These are phyloP conservation scores for Amanita pallidorosea DNA, from an alignment of 768 basidiomycete genomes.

Conservation along the genomic window DNA sequence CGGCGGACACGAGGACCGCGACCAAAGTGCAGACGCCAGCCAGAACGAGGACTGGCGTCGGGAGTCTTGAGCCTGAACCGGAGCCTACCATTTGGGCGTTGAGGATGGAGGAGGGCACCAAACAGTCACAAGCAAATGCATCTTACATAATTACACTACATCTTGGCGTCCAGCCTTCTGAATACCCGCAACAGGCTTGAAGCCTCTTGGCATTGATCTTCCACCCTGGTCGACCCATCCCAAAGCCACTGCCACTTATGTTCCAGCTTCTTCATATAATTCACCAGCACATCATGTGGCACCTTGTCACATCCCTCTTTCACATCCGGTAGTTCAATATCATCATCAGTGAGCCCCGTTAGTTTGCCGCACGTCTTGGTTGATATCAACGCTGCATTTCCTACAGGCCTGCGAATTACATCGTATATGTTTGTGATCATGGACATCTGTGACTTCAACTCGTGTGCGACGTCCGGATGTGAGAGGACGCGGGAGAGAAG, in stretches of 20 bases:
- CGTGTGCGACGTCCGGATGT: constrained; percentile 24
- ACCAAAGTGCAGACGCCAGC: constrained; percentile 55
- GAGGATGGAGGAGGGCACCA: neutral
- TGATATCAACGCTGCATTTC: constrained; percentile 24
- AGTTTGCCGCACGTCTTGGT: constrained; percentile 32
- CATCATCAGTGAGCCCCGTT: constrained; percentile 25
- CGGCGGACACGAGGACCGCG: constrained; percentile 62
- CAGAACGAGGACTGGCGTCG: constrained; percentile 43
- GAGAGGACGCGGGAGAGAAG: constrained; percentile 33
- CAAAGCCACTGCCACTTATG: constrained; percentile 51
- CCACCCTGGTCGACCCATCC: constrained; percentile 29
- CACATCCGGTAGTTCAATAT: constrained; percentile 18
- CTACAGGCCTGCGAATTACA: constrained; percentile 34
- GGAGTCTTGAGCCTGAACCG: constrained; percentile 52
- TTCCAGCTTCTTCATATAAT: constrained; percentile 26
- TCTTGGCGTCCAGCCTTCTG: neutral
- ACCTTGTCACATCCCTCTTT: constrained; percentile 17
- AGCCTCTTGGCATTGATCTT: constrained; percentile 9
- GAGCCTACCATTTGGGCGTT: neutral
- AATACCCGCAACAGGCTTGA: neutral
- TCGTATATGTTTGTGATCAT: constrained; percentile 32
- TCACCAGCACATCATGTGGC: constrained; percentile 27
- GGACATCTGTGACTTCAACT: constrained; percentile 28
- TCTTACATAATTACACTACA: neutral
- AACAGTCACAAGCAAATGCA: neutral